A percentile compares a stretch with the other conserved stretches of the same genome.
Conservation (phyloP, 202 grass and related monocot species). For the Zizania palustris region DNA sequence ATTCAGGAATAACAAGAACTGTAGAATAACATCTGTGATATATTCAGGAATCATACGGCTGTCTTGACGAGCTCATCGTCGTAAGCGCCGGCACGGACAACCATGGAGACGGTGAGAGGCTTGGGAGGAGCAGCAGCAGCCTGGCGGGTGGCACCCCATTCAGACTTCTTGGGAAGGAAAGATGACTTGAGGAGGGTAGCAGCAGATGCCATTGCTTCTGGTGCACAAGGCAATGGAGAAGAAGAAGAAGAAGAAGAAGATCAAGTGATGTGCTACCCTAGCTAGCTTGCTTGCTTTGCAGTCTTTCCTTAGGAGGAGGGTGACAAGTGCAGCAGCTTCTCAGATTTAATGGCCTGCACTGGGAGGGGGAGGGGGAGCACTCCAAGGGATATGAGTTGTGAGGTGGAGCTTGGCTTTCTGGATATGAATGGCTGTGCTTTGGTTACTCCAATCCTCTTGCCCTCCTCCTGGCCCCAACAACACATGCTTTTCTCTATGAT, state of each 20-base stretch:
- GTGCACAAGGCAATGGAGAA: neutral
- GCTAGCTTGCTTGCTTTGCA: conserved; percentile 9
- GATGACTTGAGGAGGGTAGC: conserved; percentile 95
- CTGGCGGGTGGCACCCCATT: conserved; percentile 63
- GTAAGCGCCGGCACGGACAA: conserved; percentile 71
- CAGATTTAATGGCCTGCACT: conserved; percentile 60
- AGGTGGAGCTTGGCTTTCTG: conserved; percentile 60
- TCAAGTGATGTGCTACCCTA: conserved; percentile 38
- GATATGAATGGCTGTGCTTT: conserved; percentile 74
- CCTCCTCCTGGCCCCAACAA: conserved; percentile 46
- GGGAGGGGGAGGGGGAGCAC: too few species aligned
- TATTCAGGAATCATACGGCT: conserved; percentile 59
- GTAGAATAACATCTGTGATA: neutral
- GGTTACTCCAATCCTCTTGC: conserved; percentile 63
- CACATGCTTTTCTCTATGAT: conserved; percentile 26
- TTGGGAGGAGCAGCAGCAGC: conserved; percentile 42
- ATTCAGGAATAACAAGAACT: too few species aligned
- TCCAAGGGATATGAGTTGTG: conserved; percentile 86
- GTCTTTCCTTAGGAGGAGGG: conserved; percentile 48
- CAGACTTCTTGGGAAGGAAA: conserved; percentile 89
- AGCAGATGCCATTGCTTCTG: conserved; percentile 80
- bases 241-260: too few species aligned
- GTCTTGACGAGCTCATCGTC: conserved; percentile 88
- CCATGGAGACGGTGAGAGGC: conserved; percentile 65
- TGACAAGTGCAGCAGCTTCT: conserved; percentile 50